Conservation (phyloP, 1,284 basidiomycete genomes). For the Boletus semigastroideus region DNA sequence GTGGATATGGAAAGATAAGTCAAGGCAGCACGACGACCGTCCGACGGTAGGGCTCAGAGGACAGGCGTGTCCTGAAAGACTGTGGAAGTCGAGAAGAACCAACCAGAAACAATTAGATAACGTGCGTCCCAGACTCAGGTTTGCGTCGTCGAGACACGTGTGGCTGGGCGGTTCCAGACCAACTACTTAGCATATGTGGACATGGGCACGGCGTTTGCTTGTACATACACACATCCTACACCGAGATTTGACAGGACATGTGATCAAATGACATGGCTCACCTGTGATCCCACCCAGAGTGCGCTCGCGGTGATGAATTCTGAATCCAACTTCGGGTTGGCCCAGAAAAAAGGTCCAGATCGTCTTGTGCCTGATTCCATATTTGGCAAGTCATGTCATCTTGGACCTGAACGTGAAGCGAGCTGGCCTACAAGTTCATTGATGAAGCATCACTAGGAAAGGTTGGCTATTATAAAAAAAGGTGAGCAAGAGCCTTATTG, state of each 20-base stretch:
- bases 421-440: too few relatives aligned
- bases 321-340: not conserved
- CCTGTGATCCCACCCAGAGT: not conserved
- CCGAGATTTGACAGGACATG: not conserved
- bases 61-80: conserved; percentile 6
- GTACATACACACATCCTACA: not conserved
- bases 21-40: not conserved
- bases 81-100: not conserved
- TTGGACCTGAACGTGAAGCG: too few relatives aligned
- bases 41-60: too few relatives aligned
- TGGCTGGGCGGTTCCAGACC: conserved; percentile 12
- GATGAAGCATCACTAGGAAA: too few relatives aligned
- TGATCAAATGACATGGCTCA: not conserved
- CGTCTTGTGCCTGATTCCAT: conserved; percentile 3
- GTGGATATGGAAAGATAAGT: not conserved
- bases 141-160: conserved; percentile 1
- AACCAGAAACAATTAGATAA: conserved; percentile 17
- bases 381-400: not conserved
- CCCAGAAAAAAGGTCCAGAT: not conserved
- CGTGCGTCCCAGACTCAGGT: not conserved
- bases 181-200: not conserved
- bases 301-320: not conserved
- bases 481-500: too few relatives aligned
- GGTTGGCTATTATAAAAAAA: too few relatives aligned
- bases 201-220: not conserved